A percentile compares a stretch with the other conserved stretches of the same genome.
Conservation (phyloP, 176 grass and related monocot species). For the Stipa capillata region DNA sequence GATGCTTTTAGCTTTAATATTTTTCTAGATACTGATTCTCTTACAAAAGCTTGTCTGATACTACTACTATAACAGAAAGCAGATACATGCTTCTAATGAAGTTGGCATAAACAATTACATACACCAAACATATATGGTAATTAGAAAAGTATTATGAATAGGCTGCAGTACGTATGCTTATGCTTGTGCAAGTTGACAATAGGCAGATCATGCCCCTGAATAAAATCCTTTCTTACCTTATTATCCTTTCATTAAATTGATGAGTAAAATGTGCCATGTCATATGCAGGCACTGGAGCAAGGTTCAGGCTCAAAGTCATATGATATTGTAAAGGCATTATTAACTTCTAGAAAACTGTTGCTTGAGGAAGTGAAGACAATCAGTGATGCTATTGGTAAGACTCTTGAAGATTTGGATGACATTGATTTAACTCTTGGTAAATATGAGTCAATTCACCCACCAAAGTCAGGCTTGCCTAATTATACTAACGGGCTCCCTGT, state of each 20-base stretch:
- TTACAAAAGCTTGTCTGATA: not conserved
- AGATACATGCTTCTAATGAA: not conserved
- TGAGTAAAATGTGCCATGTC: constrained; percentile 10
- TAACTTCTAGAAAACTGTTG: constrained; percentile 66
- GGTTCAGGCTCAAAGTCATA: constrained; percentile 42
- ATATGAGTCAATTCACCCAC: constrained; percentile 54
- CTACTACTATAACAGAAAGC: not conserved
- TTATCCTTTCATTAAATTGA: not conserved
- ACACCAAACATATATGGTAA: not conserved
- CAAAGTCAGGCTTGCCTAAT: constrained; percentile 34
- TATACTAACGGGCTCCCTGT: constrained; percentile 20
- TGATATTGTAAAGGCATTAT: constrained; percentile 57
- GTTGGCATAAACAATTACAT: not conserved
- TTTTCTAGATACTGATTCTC: not conserved
- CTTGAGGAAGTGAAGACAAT: constrained; percentile 65
- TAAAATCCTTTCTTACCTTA: not conserved
- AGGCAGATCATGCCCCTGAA: not conserved
- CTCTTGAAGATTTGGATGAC: constrained; percentile 51
- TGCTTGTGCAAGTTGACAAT: not conserved
- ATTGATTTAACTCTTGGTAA: constrained; percentile 57
- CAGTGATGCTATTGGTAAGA: constrained; percentile 56
- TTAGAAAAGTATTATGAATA: not conserved
- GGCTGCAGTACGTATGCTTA: not conserved
- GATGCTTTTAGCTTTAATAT: constrained; percentile 32
- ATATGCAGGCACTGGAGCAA: constrained; percentile 37